Base-by-base conservation (phyloP, 208 protist species). In the Phytomonas francai region DNA sequence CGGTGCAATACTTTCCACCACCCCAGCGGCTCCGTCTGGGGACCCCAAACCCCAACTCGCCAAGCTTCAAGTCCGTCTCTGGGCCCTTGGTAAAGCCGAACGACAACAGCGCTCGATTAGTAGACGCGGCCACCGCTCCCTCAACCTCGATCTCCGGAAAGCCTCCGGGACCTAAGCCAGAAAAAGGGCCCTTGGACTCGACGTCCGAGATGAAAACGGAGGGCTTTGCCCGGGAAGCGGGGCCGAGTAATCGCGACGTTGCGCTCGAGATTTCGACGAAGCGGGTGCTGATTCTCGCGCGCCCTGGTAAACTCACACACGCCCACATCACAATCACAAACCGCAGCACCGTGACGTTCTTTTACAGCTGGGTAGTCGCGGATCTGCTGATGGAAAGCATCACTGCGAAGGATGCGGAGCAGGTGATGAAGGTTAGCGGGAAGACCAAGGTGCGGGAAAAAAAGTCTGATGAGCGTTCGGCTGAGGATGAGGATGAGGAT, bases 281-380 rank as follows among this genome's bases (percentile, higher is more conserved):
- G 33, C 61, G 12, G 59, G 72, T 12, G 60, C 22, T 3, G 45
- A 51, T 45, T 73, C 67, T 31, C 80, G 80, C 6, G 59, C 60
- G 27, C 61, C 92, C 63, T 75, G 77, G 57, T n/a, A 78, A 88
- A 59, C 77, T 93, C n/a, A 57, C 73, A 25, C 87, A 95, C 57
- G 81, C 77, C 22, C 58, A 63, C 27, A 67, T 89, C 31, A 67
- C 58, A n/a, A 68, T 95, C 22, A 61, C 60, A 28, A 95, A 95
- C 78, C 79, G 60, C 7, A 78, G 85, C 30, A 77, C 77, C n/a
- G 80, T 83, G 30, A 90, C 89, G 14, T 77, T 91, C 54, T 95
- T 92, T 74, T 95, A 87, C 73, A 95, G 76, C 72, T 93, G 80
- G 89, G 71, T 70, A 31, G 67, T 71, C 29, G 75, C 86, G 30